A percentile compares a stretch with the other conserved stretches of the same genome.
Evolutionary conservation across 805 yeast genomes (phyloP).

Genomic region (Barnettozyma sucrosica): DNA sequence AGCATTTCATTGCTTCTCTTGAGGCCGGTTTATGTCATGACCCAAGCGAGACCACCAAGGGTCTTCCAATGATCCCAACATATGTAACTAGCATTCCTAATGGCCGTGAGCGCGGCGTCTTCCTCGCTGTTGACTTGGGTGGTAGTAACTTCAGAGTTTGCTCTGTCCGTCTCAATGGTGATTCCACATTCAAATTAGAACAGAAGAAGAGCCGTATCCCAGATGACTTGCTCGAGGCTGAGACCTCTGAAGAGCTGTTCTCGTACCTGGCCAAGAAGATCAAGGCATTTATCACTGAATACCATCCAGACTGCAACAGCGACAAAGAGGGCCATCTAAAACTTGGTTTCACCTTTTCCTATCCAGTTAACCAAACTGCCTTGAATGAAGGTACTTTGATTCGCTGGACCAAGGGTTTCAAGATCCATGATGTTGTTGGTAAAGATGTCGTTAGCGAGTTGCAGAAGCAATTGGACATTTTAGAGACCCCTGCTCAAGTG

Average conservation of each 20-base stretch:
- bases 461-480: slow-evolving; percentile 60
- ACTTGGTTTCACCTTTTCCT: slow-evolving; percentile 90
- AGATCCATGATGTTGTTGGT: slow-evolving; percentile 79
- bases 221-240: slow-evolving; percentile 60
- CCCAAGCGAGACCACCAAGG: slow-evolving; percentile 34
- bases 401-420: slow-evolving; percentile 96
- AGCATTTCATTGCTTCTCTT: slow-evolving; percentile 55
- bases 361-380: slow-evolving; percentile 86
- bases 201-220: slow-evolving; percentile 82
- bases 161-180: slow-evolving; percentile 71
- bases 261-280: slow-evolving; percentile 70
- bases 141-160: slow-evolving; percentile 96
- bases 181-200: slow-evolving; percentile 68
- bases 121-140: slow-evolving; percentile 89
- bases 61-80: slow-evolving; percentile 90
- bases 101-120: slow-evolving; percentile 79
- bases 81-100: slow-evolving; percentile 79
- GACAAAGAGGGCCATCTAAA: slow-evolving; percentile 39
- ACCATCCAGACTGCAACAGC: slow-evolving; percentile 41
- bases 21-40: slow-evolving; percentile 46
- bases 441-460: slow-evolving; percentile 71
- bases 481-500: slow-evolving; percentile 58
- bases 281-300: slow-evolving; percentile 53
- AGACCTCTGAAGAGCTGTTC: slow-evolving; percentile 62
- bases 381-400: slow-evolving; percentile 73